Conservation (phyloP, 2,329 filamentous ascomycete species). For the Pestalotiopsis fici region DNA sequence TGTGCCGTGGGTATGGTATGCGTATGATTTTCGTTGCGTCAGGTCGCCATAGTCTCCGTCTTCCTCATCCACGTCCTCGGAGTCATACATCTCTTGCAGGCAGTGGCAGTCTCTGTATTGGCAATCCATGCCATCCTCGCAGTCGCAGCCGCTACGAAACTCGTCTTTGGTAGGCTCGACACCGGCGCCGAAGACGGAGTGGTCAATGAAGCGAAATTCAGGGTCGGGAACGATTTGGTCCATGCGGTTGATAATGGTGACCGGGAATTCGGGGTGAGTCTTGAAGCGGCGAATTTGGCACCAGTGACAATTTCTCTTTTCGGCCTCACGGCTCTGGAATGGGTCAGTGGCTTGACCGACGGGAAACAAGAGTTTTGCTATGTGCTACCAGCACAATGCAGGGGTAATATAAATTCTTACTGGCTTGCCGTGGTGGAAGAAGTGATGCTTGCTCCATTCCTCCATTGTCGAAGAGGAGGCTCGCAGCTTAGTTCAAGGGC, state of each 20-base stretch:
- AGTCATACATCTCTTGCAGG: conserved; percentile 50
- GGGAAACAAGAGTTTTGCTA: not conserved
- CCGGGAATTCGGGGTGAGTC: conserved; percentile 48
- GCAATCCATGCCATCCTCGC: conserved; percentile 62
- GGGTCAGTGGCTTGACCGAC: too few species aligned
- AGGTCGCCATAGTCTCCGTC: conserved; percentile 48
- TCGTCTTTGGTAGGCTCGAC: conserved; percentile 61
- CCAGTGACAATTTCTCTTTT: conserved; percentile 55
- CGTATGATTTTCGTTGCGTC: conserved; percentile 48
- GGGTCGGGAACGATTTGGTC: conserved; percentile 59
- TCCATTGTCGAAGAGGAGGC: not conserved
- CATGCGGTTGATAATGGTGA: conserved; percentile 65
- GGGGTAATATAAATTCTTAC: not conserved
- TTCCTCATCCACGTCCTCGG: conserved; percentile 46
- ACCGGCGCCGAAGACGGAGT: conserved; percentile 59
- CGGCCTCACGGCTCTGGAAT: conserved; percentile 33
- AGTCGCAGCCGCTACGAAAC: conserved; percentile 71
- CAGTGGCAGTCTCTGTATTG: conserved; percentile 70
- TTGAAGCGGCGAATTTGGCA: conserved; percentile 61
- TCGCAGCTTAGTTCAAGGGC: not conserved
- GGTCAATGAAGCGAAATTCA: conserved; percentile 69
- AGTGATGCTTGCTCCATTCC: conserved; percentile 3
- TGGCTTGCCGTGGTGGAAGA: conserved; percentile 4
- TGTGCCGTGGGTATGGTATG: conserved; percentile 61
- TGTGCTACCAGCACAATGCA: not conserved